A percentile compares a stretch with the other conserved stretches of the same genome.
phyloP scores from a whole-genome alignment of 176 grass and related monocot species.

The Bonia amplexicaulis region DNA sequence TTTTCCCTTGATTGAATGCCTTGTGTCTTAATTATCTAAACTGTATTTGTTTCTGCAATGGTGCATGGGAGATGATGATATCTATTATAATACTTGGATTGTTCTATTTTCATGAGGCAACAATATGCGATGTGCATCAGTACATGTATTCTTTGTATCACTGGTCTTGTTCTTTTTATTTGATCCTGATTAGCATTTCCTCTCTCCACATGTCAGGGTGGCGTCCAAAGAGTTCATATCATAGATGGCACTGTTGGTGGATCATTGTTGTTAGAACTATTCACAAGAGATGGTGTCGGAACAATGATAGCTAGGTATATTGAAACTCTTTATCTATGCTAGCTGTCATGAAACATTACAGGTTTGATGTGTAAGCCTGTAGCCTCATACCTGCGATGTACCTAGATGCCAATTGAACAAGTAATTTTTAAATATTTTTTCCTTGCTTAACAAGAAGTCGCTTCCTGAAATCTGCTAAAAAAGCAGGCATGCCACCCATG shows the following conservation, averaged over 20 bases:
- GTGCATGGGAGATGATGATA: not conserved
- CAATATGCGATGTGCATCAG: not conserved
- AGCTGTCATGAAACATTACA: not conserved
- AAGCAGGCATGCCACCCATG: not conserved
- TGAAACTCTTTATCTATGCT: not conserved
- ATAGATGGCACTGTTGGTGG: conserved; percentile 87
- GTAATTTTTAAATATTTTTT: not conserved
- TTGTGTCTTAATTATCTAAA: not conserved
- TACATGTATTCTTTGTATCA: not conserved
- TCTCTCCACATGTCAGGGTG: conserved; percentile 51
- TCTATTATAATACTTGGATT: conserved; percentile 4
- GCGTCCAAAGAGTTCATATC: conserved; percentile 94
- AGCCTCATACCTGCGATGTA: not conserved
- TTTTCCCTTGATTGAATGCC: not conserved
- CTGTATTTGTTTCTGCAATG: not conserved
- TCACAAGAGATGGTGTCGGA: conserved; percentile 88
- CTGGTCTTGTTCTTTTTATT: not conserved
- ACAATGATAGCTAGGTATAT: conserved; percentile 92
- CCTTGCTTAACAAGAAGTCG: not conserved
- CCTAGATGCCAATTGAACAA: conserved; percentile 1
- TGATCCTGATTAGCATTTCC: conserved; percentile 13
- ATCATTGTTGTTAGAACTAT: conserved; percentile 84
- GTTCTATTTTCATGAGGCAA: conserved; percentile 1
- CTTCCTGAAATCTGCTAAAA: not conserved
- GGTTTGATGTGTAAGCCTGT: not conserved